phyloP scores from a whole-genome alignment of 345 rosid genomes.

The Lepidium africanum region DNA sequence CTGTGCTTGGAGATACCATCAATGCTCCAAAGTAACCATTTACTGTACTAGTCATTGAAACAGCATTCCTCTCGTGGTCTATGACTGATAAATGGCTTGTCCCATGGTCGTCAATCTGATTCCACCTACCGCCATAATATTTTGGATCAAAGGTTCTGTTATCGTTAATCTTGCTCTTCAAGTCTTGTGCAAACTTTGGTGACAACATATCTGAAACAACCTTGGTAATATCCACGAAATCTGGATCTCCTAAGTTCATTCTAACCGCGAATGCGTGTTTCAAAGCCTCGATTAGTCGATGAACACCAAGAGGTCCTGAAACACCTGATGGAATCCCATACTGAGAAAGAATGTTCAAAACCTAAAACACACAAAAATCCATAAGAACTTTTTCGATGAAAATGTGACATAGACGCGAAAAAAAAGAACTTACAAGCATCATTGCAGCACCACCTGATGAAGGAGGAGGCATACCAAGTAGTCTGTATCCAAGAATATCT shows the following conservation, averaged over 20 bases:
- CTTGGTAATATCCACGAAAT: constrained; percentile 28
- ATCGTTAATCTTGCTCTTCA: constrained; percentile 43
- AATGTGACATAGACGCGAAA: not conserved
- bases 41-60: constrained; percentile 54
- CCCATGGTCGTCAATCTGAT: constrained; percentile 49
- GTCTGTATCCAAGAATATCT: constrained; percentile 30
- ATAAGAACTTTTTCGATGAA: not conserved
- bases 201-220: constrained; percentile 56
- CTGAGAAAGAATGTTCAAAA: constrained; percentile 48
- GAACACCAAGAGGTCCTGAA: constrained; percentile 40
- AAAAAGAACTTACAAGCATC: constrained; percentile 34
- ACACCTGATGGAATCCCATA: constrained; percentile 36
- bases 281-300: constrained; percentile 49
- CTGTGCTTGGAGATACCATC: constrained; percentile 45
- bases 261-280: constrained; percentile 58
- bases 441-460: constrained; percentile 51
- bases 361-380: constrained; percentile 27
- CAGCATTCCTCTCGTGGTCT: constrained; percentile 44
- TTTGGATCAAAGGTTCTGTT: constrained; percentile 38
- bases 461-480: constrained; percentile 58
- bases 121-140: constrained; percentile 50
- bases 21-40: constrained; percentile 50
- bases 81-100: constrained; percentile 59
- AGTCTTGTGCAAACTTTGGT: constrained; percentile 32
- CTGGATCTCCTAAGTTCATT: constrained; percentile 71